phyloP scores from a whole-genome alignment of 73 alveolate species.

The Tetrahymena elliotti region DNA sequence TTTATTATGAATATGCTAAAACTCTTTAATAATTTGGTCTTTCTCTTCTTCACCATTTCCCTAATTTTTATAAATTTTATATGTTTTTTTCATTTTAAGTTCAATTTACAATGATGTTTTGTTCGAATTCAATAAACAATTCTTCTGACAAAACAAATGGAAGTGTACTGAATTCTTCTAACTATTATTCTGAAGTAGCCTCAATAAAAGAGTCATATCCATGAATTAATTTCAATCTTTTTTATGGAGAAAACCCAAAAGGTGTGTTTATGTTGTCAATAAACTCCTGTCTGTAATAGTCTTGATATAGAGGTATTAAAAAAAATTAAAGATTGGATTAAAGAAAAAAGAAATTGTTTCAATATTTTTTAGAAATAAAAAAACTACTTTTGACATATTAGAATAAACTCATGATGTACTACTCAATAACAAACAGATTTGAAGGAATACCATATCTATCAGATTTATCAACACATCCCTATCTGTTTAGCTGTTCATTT shows the following conservation, averaged over 20 bases:
- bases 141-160: not conserved
- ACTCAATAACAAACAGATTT: not conserved
- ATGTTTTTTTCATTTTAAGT: not conserved
- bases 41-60: not conserved
- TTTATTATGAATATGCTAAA: constrained; percentile 60
- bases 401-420: not conserved
- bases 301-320: not conserved
- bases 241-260: not conserved
- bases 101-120: not conserved
- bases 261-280: not conserved
- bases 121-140: not conserved
- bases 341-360: no score
- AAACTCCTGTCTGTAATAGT: not conserved
- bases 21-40: constrained; percentile 26
- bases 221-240: not conserved
- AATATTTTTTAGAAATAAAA: no score
- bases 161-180: not conserved
- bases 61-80: not conserved
- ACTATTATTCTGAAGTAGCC: not conserved
- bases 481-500: not conserved
- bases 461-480: not conserved
- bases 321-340: no score
- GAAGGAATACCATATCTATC: not conserved
- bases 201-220: not conserved
- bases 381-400: not conserved